Conservation (phyloP, 225 moss, liverwort and hornwort species). For the Polytrichum commune region DNA sequence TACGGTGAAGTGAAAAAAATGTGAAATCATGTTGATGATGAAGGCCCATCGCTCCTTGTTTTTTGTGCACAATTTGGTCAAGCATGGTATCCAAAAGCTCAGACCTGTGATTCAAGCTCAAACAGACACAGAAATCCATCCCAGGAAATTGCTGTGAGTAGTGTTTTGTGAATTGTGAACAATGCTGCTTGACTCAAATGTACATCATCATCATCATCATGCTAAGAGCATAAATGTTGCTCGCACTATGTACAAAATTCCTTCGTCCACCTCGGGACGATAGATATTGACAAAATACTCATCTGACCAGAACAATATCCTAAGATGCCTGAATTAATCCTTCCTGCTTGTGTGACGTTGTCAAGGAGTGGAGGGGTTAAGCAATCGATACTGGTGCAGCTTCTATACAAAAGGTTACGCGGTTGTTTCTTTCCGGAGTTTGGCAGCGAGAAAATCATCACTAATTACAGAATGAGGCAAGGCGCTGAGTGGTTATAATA, state of each 20-base stretch:
- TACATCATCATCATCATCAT: neutral
- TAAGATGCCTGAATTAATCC: neutral
- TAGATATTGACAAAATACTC: too few relatives aligned
- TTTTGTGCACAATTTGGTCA: neutral
- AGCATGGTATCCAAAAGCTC: neutral
- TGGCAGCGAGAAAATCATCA: neutral
- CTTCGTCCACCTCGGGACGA: neutral
- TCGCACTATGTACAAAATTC: conserved; percentile 7
- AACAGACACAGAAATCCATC: neutral
- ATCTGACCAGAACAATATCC: too few relatives aligned
- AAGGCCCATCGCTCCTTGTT: too few relatives aligned
- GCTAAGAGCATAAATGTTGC: conserved; percentile 9
- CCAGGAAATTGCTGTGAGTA: too few relatives aligned
- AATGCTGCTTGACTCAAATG: neutral
- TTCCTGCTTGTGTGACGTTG: neutral
- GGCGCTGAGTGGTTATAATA: neutral
- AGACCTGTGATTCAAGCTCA: neutral
- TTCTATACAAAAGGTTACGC: conserved; percentile 35
- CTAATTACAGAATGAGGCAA: neutral
- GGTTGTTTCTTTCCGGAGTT: conserved; percentile 4
- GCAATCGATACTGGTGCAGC: conserved; percentile 15
- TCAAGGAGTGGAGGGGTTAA: neutral
- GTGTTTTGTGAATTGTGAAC: neutral
- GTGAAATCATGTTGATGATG: too few relatives aligned
- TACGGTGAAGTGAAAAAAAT: too few relatives aligned